Evolutionary conservation across 2,329 filamentous ascomycete species (phyloP), one percentile per base, ranked within the genome.

Genomic region (Alternaria viburni): DNA sequence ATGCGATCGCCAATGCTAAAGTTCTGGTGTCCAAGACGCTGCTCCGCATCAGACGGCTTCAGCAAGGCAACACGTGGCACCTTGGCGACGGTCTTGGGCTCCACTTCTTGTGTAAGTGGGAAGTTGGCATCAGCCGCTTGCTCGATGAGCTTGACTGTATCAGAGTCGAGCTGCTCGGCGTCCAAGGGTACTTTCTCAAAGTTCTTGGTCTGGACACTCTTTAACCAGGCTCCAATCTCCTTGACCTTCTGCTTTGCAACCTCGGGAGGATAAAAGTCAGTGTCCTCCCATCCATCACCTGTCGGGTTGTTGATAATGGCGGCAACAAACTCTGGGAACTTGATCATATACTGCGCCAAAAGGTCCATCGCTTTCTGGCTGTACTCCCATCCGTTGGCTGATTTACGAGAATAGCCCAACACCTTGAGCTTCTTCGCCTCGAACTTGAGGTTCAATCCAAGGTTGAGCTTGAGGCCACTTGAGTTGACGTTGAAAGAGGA

Each of bases 151-250:
- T 90, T 90, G 66, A 98, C 96, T 13, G 93, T 88, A 63, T 93
- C 91, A 0, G 93, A 97, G 79, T 99, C 96, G 5, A 99, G 89
- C 79, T 99, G 96, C 78, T 97, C 93, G 1, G 96, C 96, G 73
- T 99, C 96, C 13, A 99, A 87, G 21, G 96, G 95, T n/a, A 99
- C 96, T 68, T 90, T 90, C 80, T 98, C 95, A 70, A 99, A 96
- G 69, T 90, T 92, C 86, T 93, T 97, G 1, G 92, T 92, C 79
- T 97, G 92, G 50, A 97, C 88, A 45, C 89, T 89, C 83, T 98
- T 99, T 54, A 99, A 86, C 95, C 95, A 99, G 32, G 90, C 88
- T 25, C 89, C 91, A 66, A 99, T 97, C 78, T 98, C 96, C 83
- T 97, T 97, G 77, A 99, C 91, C 76, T 93, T 93, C 51, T 87